Percentiles rank a stretch among this genome's conserved stretches.
Conservation (phyloP, 1,284 basidiomycete species). For the Cryptococcus jaspeensis region DNA sequence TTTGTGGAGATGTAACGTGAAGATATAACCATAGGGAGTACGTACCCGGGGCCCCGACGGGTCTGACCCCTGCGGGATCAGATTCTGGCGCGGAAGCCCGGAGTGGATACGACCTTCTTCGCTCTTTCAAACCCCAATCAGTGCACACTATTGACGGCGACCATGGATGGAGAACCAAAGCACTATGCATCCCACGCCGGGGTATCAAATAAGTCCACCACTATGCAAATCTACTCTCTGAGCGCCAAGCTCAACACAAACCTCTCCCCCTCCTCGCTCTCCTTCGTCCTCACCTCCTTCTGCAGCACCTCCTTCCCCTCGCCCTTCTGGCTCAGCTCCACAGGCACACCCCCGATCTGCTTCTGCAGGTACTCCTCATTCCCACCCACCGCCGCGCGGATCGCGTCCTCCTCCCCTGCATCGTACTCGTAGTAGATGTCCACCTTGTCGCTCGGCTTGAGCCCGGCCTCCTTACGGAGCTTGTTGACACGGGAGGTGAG, state of each 20-base stretch:
- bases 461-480: slow-evolving; percentile 89
- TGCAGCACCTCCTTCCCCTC: slow-evolving; percentile 68
- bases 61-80: no score
- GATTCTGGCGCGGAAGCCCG: no score
- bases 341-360: slow-evolving; percentile 72
- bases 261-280: slow-evolving; percentile 83
- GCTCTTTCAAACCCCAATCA: no score
- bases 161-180: no score
- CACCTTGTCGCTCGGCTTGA: slow-evolving; percentile 93
- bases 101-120: no score
- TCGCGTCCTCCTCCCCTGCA: slow-evolving; percentile 63
- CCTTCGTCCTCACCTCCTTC: slow-evolving; percentile 64
- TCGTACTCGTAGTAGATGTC: slow-evolving; percentile 85
- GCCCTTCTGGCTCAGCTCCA: slow-evolving; percentile 60
- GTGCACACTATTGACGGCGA: no score
- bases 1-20: no score
- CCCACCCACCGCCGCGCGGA: slow-evolving; percentile 64
- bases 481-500: slow-evolving; percentile 94
- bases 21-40: no score
- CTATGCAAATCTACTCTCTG: slow-evolving; percentile 15
- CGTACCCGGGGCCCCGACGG: no score
- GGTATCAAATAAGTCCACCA: background rate
- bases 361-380: slow-evolving; percentile 67
- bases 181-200: no score
- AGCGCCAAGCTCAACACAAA: slow-evolving; percentile 39